Percentiles rank a stretch among this genome's conserved stretches.
Evolutionary conservation across 805 yeast genomes (phyloP).

Genomic region (Starmerella potacharoeniae): DNA sequence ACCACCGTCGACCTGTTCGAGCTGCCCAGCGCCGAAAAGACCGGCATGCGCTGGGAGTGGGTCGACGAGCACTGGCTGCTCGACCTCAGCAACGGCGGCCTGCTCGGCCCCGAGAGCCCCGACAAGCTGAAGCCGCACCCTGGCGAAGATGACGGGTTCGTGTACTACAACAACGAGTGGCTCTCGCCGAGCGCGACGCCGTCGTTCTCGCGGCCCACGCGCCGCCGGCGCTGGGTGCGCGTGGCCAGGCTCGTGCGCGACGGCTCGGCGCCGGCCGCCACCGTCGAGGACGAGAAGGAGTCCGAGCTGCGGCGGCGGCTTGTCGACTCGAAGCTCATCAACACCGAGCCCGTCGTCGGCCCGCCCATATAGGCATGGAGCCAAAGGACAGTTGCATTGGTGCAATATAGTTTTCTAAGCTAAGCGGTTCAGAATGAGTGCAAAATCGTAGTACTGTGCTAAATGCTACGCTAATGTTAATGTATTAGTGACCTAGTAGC

Average conservation of each 20-base stretch:
- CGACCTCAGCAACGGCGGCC: slow-evolving; percentile 77
- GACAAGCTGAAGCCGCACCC: slow-evolving; percentile 40
- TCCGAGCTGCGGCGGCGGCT: not conserved
- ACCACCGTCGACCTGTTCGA: slow-evolving; percentile 65
- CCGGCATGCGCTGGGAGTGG: slow-evolving; percentile 87
- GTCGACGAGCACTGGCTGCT: slow-evolving; percentile 85
- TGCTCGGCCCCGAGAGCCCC: slow-evolving; percentile 20
- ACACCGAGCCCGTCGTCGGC: not conserved
- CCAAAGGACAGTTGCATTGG: too few species aligned
- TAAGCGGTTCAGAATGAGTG: too few species aligned
- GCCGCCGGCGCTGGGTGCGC: slow-evolving; percentile 92
- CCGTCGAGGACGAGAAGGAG: not conserved
- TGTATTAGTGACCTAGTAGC: too few species aligned
- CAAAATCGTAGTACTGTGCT: too few species aligned
- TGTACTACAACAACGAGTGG: slow-evolving; percentile 91
- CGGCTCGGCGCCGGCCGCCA: not conserved
- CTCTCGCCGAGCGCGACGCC: slow-evolving; percentile 80
- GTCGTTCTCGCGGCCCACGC: slow-evolving; percentile 77
- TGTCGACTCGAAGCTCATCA: not conserved
- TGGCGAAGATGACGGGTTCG: slow-evolving; percentile 67
- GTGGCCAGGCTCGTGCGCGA: slow-evolving; percentile 65
- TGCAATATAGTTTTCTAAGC: too few species aligned
- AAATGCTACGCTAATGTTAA: too few species aligned
- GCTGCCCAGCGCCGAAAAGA: slow-evolving; percentile 59
- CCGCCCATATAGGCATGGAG: not conserved